Evolutionary conservation across 1,139 yeast species (phyloP).

Genomic region (Suhomyces anneliseae): DNA sequence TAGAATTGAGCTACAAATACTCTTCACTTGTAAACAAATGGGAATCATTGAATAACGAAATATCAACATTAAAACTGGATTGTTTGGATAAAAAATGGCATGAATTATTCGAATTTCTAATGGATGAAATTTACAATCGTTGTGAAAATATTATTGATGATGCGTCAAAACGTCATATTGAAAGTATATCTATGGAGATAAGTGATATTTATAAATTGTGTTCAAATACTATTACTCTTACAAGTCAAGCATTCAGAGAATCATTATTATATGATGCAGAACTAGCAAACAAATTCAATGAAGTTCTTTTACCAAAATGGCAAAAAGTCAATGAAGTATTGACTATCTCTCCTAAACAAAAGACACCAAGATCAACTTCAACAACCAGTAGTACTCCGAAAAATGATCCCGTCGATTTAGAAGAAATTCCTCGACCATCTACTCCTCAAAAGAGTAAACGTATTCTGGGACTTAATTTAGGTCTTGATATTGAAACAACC

Average conservation of each 20-base stretch:
- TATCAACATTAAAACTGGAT: constrained; percentile 45
- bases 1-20: constrained; percentile 3
- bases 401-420: constrained; percentile 1
- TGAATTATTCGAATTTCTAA: constrained; percentile 46
- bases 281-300: constrained; percentile 25
- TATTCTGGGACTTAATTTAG: constrained; percentile 40
- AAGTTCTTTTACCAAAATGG: constrained; percentile 34
- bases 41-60: constrained; percentile 38
- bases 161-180: constrained; percentile 12
- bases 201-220: constrained; percentile 32
- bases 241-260: constrained; percentile 35
- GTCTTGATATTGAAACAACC: constrained; percentile 32
- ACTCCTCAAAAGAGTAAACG: constrained; percentile 8
- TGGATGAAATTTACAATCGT: constrained; percentile 37
- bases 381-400: constrained; percentile 4
- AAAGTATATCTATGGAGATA: constrained; percentile 13
- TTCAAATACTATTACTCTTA: constrained; percentile 33
- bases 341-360: not conserved
- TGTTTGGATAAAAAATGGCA: constrained; percentile 59
- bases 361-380: constrained; percentile 3
- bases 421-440: constrained; percentile 1
- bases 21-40: constrained; percentile 24
- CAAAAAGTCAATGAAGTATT: constrained; percentile 24
- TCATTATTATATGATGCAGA: constrained; percentile 21
- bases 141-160: constrained; percentile 27